A percentile compares a stretch with the other conserved stretches of the same genome.
Evolutionary conservation across 257 asterid genomes (phyloP).

Genomic region (Leonotis leonurus): DNA sequence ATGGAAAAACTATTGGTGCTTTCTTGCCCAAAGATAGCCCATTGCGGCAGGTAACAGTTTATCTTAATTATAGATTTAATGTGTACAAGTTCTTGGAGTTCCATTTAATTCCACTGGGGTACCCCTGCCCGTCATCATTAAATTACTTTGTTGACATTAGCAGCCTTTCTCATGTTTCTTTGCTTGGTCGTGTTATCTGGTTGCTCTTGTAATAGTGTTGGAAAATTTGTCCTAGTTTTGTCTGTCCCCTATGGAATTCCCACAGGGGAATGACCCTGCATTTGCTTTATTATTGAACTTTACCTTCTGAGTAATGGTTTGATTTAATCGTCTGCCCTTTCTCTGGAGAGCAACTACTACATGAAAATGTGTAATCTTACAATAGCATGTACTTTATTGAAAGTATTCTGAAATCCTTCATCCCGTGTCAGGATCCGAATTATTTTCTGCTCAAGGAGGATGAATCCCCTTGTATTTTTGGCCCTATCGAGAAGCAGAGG

Average conservation of each 20-base stretch:
- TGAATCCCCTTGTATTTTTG: conserved; percentile 87
- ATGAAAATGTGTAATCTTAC: background rate
- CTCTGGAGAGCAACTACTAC: background rate
- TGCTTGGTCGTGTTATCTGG: background rate
- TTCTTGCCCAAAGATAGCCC: conserved; percentile 86
- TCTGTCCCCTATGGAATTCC: too few relatives aligned
- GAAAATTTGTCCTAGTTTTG: background rate
- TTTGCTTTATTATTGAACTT: background rate
- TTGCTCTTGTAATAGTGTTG: background rate
- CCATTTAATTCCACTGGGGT: too few relatives aligned
- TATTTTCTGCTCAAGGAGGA: conserved; percentile 80
- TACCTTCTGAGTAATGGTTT: background rate
- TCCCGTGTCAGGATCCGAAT: conserved; percentile 63
- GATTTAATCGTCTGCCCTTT: background rate
- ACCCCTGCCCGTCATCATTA: too few relatives aligned
- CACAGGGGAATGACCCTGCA: background rate
- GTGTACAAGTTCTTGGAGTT: background rate
- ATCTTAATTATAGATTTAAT: background rate
- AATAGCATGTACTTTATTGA: background rate
- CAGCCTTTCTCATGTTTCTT: background rate
- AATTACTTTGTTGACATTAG: background rate
- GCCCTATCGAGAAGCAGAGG: conserved; percentile 93
- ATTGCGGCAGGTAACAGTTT: conserved; percentile 54
- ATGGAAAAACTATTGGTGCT: conserved; percentile 86
- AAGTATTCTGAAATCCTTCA: conserved; percentile 9